Base-by-base conservation (phyloP, 2,329 filamentous ascomycete genomes). In the Phialophora expanda region DNA sequence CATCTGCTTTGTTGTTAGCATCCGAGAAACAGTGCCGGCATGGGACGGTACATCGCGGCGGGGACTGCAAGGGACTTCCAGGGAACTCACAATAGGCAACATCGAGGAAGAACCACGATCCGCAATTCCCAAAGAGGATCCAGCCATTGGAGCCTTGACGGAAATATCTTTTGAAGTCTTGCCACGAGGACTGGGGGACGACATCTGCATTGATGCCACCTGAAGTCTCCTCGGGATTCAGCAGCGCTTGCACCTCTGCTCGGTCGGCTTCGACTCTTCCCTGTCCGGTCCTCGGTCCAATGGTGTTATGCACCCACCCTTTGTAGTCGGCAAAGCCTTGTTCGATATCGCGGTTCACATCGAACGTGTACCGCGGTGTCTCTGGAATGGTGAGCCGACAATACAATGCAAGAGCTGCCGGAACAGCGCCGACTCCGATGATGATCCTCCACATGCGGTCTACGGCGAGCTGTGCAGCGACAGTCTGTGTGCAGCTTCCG, bases 401-500 rank as follows among this genome's bases (percentile, higher is more conserved):
- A 82, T 94, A 94, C 17, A 95, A 86, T n/a, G 91, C 91, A 67
- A 93, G 87, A 75, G 87, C 91, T 48, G 89, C 91, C 2, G 91
- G 91, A 11, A 94, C 86, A 51, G 89, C 90, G 70, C 91, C 91
- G 73, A 93, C 90, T 17, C 91, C 91, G 74, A 95, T 90, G 53
- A 95, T 83, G 17, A 87, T 84, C 70, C 91, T 86, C 91, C 91
- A 94, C 89, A 93, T 93, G 83, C 92, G 92, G 80, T 94, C 91
- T 4, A 93, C 90, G 0, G 91, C 90, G 0, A 85, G 74, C 62
- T 85, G 85, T 74, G 91, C 94, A 51, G 79, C 81, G 30, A 82
- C 83, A 61, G 84, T 82, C 76, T 91, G 95, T n/a, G 28, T 57
- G 81, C 77, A 32, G 80, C 79, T 4, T 83, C 80, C 8, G 79